Conservation (phyloP, 371 early-diverging fungal species). For the Rhizopus arrhizus region DNA sequence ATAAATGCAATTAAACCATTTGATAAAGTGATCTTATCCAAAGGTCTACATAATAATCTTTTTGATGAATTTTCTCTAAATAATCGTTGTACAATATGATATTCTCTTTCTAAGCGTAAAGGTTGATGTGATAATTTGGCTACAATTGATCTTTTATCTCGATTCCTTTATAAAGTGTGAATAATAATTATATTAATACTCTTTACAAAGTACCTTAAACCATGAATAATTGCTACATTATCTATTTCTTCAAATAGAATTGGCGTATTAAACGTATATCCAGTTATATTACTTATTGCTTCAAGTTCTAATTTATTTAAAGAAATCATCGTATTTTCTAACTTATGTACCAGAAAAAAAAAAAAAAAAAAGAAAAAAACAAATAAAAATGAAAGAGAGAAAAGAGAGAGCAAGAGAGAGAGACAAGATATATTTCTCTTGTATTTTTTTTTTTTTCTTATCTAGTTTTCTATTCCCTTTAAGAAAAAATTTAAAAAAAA, state of each 20-base stretch:
- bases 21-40: slow-evolving; percentile 36
- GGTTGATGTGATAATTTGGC: slow-evolving; percentile 51
- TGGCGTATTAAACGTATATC: background rate
- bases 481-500: too few species aligned
- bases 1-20: slow-evolving; percentile 40
- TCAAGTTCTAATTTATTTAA: background rate
- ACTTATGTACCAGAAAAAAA: too few species aligned
- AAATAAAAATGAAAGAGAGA: too few species aligned
- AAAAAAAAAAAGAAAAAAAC: too few species aligned
- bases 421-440: too few species aligned
- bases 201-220: background rate
- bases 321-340: background rate
- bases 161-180: slow-evolving; percentile 22
- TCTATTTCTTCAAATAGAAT: slow-evolving; percentile 1
- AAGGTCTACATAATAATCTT: slow-evolving; percentile 38
- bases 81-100: slow-evolving; percentile 46
- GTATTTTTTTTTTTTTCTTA: too few species aligned
- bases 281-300: background rate
- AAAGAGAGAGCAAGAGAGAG: too few species aligned
- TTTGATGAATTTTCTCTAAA: slow-evolving; percentile 32
- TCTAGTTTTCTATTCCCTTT: too few species aligned
- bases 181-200: background rate
- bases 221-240: background rate
- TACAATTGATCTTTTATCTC: slow-evolving; percentile 43
- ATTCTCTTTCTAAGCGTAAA: slow-evolving; percentile 49